These are phyloP conservation scores for Gossypium sturtianum DNA, from an alignment of 345 rosid species.

Conservation along the genomic window DNA sequence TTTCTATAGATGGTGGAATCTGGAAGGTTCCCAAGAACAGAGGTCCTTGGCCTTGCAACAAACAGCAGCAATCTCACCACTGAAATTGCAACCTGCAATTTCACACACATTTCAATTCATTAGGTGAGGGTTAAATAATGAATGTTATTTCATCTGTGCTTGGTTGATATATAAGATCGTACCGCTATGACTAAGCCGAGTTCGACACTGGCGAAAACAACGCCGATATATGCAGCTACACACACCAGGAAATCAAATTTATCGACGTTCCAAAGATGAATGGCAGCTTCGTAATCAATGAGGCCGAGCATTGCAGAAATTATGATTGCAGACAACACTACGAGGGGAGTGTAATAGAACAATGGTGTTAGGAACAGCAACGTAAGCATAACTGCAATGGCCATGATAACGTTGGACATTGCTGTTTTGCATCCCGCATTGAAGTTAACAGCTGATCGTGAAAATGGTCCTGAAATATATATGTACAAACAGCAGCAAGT, in stretches of 20 bases:
- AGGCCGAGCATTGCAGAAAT: slow-evolving; percentile 88
- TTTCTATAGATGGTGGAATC: slow-evolving; percentile 54
- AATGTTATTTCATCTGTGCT: background rate
- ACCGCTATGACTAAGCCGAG: slow-evolving; percentile 68
- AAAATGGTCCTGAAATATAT: slow-evolving; percentile 63
- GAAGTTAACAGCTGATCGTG: slow-evolving; percentile 86
- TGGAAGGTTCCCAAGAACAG: slow-evolving; percentile 60
- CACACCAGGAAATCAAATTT: slow-evolving; percentile 81
- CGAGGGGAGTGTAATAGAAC: slow-evolving; percentile 78
- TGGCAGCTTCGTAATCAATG: slow-evolving; percentile 66
- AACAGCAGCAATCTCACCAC: slow-evolving; percentile 61
- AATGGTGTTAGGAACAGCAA: slow-evolving; percentile 66
- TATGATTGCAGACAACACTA: slow-evolving; percentile 72
- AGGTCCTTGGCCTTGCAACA: slow-evolving; percentile 74
- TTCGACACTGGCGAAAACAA: slow-evolving; percentile 68
- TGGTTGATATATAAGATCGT: slow-evolving; percentile 4
- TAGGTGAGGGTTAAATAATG: too few species aligned
- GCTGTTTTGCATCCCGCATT: slow-evolving; percentile 94
- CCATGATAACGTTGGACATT: slow-evolving; percentile 79
- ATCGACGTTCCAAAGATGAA: slow-evolving; percentile 70
- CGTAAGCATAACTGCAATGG: slow-evolving; percentile 65
- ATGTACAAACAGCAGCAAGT: background rate
- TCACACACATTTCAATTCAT: background rate
- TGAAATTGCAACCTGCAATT: slow-evolving; percentile 60
- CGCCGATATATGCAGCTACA: slow-evolving; percentile 68